Evolutionary conservation across 164 flowering plant species (phyloP).

Genomic region (Annona squamosa): DNA sequence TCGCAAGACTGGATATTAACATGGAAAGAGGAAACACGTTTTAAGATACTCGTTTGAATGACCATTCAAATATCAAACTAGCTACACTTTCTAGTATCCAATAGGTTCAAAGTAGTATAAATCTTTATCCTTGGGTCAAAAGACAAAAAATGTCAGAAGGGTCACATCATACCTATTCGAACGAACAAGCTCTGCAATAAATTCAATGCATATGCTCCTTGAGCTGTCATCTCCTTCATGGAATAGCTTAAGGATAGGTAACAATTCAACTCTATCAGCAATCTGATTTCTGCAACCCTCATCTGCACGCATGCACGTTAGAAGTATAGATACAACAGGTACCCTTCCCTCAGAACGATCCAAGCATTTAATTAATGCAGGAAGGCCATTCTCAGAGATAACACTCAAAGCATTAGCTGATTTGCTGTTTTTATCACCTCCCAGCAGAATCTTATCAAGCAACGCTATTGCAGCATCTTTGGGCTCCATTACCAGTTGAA

Average conservation of each 20-base stretch:
- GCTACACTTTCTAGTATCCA: not conserved
- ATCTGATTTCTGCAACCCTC: conserved; percentile 44
- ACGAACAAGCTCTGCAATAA: conserved; percentile 51
- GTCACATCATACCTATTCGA: conserved; percentile 40
- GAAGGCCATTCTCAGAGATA: conserved; percentile 47
- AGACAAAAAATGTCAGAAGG: not conserved
- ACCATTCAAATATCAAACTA: not conserved
- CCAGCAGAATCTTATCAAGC: conserved; percentile 54
- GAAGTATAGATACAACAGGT: conserved; percentile 40
- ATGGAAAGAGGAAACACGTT: not conserved
- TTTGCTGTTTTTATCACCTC: conserved; percentile 56
- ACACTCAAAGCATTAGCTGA: conserved; percentile 36
- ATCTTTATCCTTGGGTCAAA: not conserved
- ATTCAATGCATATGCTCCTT: conserved; percentile 49
- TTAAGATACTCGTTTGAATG: not conserved
- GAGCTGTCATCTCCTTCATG: conserved; percentile 52
- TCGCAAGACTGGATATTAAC: not conserved
- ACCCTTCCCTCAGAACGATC: conserved; percentile 40
- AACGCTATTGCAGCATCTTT: conserved; percentile 58
- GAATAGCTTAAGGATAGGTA: conserved; percentile 59
- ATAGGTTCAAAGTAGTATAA: not conserved
- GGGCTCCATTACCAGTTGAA: conserved; percentile 44
- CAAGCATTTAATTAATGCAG: conserved; percentile 44
- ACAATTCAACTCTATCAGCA: conserved; percentile 46
- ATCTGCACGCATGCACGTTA: conserved; percentile 57